phyloP scores from a whole-genome alignment of 768 basidiomycete species.

The Lentinus brumalis region DNA sequence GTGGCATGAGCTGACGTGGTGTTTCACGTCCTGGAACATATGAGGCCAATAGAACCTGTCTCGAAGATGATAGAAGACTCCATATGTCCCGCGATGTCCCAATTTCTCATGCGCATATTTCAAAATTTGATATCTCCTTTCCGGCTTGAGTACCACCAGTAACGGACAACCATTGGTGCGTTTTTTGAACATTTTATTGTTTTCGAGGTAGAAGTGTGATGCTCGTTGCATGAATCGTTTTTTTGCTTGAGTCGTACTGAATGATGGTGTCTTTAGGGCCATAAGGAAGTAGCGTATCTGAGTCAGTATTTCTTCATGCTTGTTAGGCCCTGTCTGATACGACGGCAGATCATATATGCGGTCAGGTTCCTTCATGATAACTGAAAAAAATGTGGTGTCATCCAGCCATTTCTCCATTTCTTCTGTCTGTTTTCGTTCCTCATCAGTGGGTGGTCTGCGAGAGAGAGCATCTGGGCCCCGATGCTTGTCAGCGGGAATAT shows the following conservation, averaged over 20 bases:
- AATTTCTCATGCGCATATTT: constrained; percentile 22
- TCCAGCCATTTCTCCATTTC: constrained; percentile 17
- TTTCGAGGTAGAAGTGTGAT: no score
- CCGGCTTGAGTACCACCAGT: constrained; percentile 5
- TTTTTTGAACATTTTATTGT: no score
- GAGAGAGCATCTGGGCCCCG: constrained; percentile 43
- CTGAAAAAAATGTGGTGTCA: not conserved
- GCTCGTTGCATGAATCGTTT: no score
- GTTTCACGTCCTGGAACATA: constrained; percentile 6
- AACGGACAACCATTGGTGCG: not conserved
- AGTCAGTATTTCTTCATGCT: no score
- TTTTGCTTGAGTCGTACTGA: no score
- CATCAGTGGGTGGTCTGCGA: constrained; percentile 14
- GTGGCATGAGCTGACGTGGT: constrained; percentile 22
- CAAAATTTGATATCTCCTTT: constrained; percentile 10
- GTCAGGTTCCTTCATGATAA: no score
- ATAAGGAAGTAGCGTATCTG: no score
- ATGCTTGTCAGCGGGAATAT: constrained; percentile 38
- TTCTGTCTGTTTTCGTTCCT: constrained; percentile 16
- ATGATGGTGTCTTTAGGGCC: no score
- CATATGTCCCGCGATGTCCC: constrained; percentile 21
- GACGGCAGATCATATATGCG: no score
- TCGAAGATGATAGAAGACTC: constrained; percentile 5
- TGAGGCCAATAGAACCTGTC: constrained; percentile 23
- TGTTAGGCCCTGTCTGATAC: no score